A percentile compares a stretch with the other conserved stretches of the same genome.
Conservation (phyloP, 345 rosid species). For the Salix koriyanagi region DNA sequence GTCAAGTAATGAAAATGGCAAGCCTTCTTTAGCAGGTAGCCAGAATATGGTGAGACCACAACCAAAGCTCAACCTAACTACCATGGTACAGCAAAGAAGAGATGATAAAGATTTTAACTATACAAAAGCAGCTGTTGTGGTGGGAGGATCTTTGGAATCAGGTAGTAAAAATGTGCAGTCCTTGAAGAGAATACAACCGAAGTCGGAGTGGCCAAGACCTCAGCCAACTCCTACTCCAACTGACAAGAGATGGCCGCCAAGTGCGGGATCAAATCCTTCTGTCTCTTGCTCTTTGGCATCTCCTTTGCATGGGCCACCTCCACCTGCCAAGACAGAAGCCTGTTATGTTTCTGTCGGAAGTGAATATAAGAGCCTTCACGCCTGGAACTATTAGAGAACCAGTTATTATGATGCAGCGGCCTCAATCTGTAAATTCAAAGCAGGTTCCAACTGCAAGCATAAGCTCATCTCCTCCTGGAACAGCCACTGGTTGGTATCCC, state of each 20-base stretch:
- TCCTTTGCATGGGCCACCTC: slow-evolving; percentile 48
- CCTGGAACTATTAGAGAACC: slow-evolving; percentile 55
- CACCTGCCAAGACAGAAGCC: slow-evolving; percentile 48
- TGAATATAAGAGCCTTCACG: slow-evolving; percentile 49
- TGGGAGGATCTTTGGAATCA: slow-evolving; percentile 33
- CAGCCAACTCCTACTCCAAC: slow-evolving; percentile 41
- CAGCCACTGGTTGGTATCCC: slow-evolving; percentile 52
- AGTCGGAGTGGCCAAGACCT: slow-evolving; percentile 64
- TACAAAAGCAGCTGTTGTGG: slow-evolving; percentile 37
- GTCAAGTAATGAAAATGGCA: slow-evolving; percentile 36
- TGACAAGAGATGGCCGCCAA: slow-evolving; percentile 59
- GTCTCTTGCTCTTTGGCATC: slow-evolving; percentile 53
- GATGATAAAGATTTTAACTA: slow-evolving; percentile 66
- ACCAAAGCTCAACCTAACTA: slow-evolving; percentile 26
- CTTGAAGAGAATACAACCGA: slow-evolving; percentile 49
- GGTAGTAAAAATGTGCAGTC: slow-evolving; percentile 43
- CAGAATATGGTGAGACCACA: slow-evolving; percentile 39
- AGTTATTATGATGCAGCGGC: slow-evolving; percentile 61
- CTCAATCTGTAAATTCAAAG: slow-evolving; percentile 51
- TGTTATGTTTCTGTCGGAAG: slow-evolving; percentile 42
- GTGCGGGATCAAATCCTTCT: slow-evolving; percentile 40
- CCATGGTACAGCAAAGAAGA: slow-evolving; percentile 44
- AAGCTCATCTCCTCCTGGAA: slow-evolving; percentile 49
- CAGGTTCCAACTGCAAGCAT: slow-evolving; percentile 43
- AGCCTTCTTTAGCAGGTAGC: slow-evolving; percentile 27